Base-by-base conservation (phyloP, 2,329 filamentous ascomycete species). In the Fusarium sp. region DNA sequence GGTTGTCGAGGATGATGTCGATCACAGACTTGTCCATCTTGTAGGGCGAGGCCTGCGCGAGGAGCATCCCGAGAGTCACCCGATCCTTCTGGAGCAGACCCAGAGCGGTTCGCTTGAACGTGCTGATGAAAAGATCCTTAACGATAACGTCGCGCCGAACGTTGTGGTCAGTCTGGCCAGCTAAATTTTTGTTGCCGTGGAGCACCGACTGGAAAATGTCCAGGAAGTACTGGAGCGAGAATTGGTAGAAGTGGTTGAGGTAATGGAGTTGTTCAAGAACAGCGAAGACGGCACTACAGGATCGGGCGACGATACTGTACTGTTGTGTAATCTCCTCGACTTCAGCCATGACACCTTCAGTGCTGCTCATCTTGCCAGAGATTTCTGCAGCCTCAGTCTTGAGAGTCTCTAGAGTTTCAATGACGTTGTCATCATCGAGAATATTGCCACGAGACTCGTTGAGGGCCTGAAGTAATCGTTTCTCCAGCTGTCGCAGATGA, bases 181-280 rank as follows among this genome's bases (percentile, higher is more conserved):
- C 88, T 56, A 96, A 86, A 66, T 90, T 90, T 77, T 92, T 91
- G 81, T 97, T 97, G 65, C 90, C 88, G 75, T 92, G 92, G 42
- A 99, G 87, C 12, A 99, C 96, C 10, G 92, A 90, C 80, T 97
- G 93, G 88, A 99, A 99, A 76, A 99, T 99, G 80, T 98, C 93
- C 61, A 97, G 89, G 84, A 99, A 99, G 84, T 97, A 99, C 82
- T 98, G 95, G 66, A 99, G 88, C 41, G 96, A 99, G 87, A 99
- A 99, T 81, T 98, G 97, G 83, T 99, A 99, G 84, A 98, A 98
- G 86, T 98, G 96, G 81, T 99, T 98, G 81, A 99, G 91, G 80
- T 98, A 97, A 82, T 98, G 95, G 64, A 99, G 89, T 81, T 99
- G 95, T 84, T 99, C 97, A 68, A 99, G 86, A 18, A 99, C 93